These are phyloP conservation scores for Pichia sp. DNA, from an alignment of 1,139 yeast genomes.

Conservation along the genomic window DNA sequence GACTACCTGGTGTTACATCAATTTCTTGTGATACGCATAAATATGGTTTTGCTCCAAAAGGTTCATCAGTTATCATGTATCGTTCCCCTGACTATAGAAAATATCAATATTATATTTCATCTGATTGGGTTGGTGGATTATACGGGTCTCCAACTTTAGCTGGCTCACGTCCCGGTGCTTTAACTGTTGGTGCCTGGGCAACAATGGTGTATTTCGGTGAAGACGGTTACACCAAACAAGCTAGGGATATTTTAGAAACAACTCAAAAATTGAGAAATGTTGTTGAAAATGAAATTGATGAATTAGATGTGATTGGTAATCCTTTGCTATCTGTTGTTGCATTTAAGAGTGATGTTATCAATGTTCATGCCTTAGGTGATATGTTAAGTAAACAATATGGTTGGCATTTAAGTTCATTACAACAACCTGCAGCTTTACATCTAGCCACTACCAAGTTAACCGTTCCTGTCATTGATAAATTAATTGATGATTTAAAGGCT, in stretches of 20 bases:
- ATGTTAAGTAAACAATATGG: conserved; percentile 51
- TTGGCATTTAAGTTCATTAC: conserved; percentile 87
- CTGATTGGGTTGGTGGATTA: conserved; percentile 92
- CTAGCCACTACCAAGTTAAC: conserved; percentile 79
- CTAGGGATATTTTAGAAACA: conserved; percentile 60
- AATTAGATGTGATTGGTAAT: conserved; percentile 69
- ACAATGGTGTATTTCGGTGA: conserved; percentile 75
- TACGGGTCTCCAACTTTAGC: conserved; percentile 96
- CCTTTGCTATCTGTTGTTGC: conserved; percentile 80
- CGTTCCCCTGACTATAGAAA: conserved; percentile 58
- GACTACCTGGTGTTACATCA: conserved; percentile 92
- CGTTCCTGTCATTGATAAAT: conserved; percentile 52
- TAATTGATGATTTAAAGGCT: conserved; percentile 49
- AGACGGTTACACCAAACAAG: conserved; percentile 64
- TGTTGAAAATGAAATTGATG: conserved; percentile 41
- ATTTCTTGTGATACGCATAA: conserved; percentile 97
- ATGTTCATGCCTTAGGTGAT: conserved; percentile 75
- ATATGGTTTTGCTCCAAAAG: conserved; percentile 97
- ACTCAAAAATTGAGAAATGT: conserved; percentile 52
- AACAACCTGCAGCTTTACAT: conserved; percentile 86
- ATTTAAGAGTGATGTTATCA: conserved; percentile 52
- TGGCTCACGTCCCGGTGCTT: conserved; percentile 95
- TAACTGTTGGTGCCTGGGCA: conserved; percentile 97
- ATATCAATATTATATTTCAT: conserved; percentile 75
- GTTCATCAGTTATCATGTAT: conserved; percentile 90